Percentiles rank a stretch among this genome's conserved stretches.
These are phyloP conservation scores for Kodamaea kaohsiungensis DNA, from an alignment of 805 yeast species.

Conservation along the genomic window DNA sequence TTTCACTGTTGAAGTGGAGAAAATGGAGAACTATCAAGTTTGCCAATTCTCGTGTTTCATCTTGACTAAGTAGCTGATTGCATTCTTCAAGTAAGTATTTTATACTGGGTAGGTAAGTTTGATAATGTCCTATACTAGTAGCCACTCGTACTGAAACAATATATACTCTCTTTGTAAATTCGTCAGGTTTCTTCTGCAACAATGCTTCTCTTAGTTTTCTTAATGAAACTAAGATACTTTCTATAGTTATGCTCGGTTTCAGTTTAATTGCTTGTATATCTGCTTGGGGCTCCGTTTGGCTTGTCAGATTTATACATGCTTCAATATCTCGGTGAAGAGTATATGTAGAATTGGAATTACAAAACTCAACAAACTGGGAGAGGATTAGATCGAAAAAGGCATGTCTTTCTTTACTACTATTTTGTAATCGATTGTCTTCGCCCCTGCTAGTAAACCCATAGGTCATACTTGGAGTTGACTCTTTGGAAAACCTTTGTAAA, in stretches of 20 bases:
- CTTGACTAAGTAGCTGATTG: constrained; percentile 17
- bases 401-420: constrained; percentile 42
- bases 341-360: constrained; percentile 23
- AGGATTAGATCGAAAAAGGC: constrained; percentile 41
- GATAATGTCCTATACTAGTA: constrained; percentile 47
- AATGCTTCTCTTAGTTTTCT: constrained; percentile 60
- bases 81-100: constrained; percentile 36
- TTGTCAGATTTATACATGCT: not conserved
- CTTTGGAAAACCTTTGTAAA: not conserved
- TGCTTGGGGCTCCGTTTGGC: not conserved
- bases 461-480: constrained; percentile 15
- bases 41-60: constrained; percentile 42
- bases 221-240: constrained; percentile 29
- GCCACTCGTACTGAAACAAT: constrained; percentile 49
- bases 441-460: constrained; percentile 66
- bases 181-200: constrained; percentile 35
- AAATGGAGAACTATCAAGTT: constrained; percentile 47
- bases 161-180: constrained; percentile 47
- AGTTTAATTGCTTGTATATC: not conserved
- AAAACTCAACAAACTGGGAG: constrained; percentile 27
- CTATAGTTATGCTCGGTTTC: constrained; percentile 16
- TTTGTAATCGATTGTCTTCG: constrained; percentile 50
- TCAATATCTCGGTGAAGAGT: constrained; percentile 2
- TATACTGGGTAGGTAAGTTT: constrained; percentile 57
- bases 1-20: constrained; percentile 39